phyloP scores from a whole-genome alignment of 2,329 filamentous ascomycete species.

The Coniochaeta ligniaria region DNA sequence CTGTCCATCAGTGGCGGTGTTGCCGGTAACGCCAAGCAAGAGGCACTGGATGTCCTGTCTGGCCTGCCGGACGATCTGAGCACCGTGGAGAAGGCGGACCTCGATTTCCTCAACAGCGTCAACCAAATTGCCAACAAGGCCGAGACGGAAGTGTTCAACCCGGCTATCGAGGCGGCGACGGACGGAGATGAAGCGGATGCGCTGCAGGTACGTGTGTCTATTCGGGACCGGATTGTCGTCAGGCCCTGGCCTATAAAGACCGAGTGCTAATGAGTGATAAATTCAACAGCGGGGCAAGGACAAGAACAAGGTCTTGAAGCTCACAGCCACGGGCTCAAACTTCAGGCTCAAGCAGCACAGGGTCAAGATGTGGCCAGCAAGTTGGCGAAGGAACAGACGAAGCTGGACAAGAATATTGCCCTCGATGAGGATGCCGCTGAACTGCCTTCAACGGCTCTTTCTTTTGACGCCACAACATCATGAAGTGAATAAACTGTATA shows the following conservation, averaged over 20 bases:
- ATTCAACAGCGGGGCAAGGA: constrained; percentile 31
- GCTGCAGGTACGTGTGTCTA: constrained; percentile 16
- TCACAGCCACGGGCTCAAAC: constrained; percentile 33
- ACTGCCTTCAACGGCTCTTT: constrained; percentile 24
- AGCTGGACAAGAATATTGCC: constrained; percentile 37
- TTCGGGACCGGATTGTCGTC: background rate
- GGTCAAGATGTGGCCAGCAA: constrained; percentile 28
- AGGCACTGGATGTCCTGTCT: constrained; percentile 23
- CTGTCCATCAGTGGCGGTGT: constrained; percentile 27
- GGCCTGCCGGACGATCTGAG: constrained; percentile 24
- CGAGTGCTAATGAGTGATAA: background rate
- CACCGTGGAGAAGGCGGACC: constrained; percentile 29
- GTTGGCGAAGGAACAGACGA: constrained; percentile 31
- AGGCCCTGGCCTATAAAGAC: background rate
- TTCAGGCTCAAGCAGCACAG: constrained; percentile 36
- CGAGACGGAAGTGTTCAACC: constrained; percentile 36
- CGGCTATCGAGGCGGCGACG: constrained; percentile 31
- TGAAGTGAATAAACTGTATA: background rate
- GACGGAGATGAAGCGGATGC: constrained; percentile 26
- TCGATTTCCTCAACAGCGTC: constrained; percentile 30
- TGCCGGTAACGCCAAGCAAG: constrained; percentile 24
- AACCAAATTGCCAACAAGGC: constrained; percentile 38
- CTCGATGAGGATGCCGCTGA: constrained; percentile 30
- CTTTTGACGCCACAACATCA: constrained; percentile 20
- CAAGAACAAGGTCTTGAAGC: constrained; percentile 43